These are phyloP conservation scores for Starmerella powellii DNA, from an alignment of 805 yeast species.

Conservation along the genomic window DNA sequence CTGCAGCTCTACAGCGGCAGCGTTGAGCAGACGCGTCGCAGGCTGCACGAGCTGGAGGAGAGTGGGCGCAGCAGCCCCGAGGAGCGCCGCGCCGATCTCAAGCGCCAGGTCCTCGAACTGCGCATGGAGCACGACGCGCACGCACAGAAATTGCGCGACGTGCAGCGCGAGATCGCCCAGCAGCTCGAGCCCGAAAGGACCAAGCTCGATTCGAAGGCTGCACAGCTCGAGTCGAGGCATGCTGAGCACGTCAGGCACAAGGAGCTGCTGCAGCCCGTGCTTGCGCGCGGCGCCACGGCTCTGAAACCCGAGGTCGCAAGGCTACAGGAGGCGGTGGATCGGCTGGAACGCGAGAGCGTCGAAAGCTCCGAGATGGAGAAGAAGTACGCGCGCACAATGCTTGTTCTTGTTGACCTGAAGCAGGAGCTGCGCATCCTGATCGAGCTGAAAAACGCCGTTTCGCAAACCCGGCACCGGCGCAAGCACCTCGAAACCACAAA, in stretches of 20 bases:
- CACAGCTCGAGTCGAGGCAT: background rate
- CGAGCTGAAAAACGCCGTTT: background rate
- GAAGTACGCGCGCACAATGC: background rate
- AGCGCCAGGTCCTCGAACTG: background rate
- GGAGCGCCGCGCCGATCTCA: background rate
- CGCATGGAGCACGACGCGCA: background rate
- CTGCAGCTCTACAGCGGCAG: too few relatives aligned
- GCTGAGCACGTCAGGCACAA: background rate
- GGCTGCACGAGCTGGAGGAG: background rate
- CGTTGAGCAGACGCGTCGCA: background rate
- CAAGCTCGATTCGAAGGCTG: background rate
- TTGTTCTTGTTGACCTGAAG: background rate
- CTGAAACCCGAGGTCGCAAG: background rate
- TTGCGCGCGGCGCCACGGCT: conserved; percentile 1
- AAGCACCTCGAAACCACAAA: background rate
- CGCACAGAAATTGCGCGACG: background rate
- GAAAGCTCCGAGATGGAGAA: background rate
- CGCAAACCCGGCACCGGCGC: background rate
- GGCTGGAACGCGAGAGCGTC: background rate
- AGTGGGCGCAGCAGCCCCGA: background rate
- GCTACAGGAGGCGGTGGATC: background rate
- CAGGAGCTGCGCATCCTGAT: background rate
- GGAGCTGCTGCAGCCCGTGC: background rate
- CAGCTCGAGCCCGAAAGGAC: background rate
- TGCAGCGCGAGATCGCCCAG: background rate